These are phyloP conservation scores for Scalesia atractyloides DNA, from an alignment of 129 eudicot species.

Conservation along the genomic window DNA sequence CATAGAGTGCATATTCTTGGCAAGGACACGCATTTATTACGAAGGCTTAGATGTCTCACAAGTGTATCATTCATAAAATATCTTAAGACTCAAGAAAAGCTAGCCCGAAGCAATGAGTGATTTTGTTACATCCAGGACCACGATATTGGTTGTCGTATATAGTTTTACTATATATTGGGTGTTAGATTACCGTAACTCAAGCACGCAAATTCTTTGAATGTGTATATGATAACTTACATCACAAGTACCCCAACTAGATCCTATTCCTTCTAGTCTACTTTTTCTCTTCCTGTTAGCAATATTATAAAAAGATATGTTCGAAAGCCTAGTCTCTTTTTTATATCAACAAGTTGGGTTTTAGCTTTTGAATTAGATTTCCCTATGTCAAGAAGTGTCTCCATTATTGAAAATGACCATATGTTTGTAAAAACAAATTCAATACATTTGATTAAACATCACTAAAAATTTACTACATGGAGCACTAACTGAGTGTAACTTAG, in stretches of 20 bases:
- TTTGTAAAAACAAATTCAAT: not conserved
- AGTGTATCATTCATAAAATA: too few relatives aligned
- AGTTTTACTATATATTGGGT: too few relatives aligned
- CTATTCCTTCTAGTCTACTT: slow-evolving; percentile 8
- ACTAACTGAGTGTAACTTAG: not conserved
- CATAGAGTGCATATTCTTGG: too few relatives aligned
- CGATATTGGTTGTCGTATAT: too few relatives aligned
- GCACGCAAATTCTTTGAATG: not conserved
- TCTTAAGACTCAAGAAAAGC: too few relatives aligned
- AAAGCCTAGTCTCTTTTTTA: slow-evolving; percentile 13
- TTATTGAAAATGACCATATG: not conserved
- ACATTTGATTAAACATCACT: not conserved
- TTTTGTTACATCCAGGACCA: too few relatives aligned
- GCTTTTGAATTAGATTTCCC: slow-evolving; percentile 7
- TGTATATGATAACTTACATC: not conserved
- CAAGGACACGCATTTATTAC: too few relatives aligned
- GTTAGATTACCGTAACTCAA: too few relatives aligned
- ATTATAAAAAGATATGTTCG: slow-evolving; percentile 19
- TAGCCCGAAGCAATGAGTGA: too few relatives aligned
- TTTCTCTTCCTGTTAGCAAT: not conserved
- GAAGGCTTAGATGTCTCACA: too few relatives aligned
- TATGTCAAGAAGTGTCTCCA: not conserved
- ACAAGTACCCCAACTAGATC: slow-evolving; percentile 10
- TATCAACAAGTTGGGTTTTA: slow-evolving; percentile 1
- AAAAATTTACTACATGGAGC: not conserved